Percentiles rank a stretch among this genome's conserved stretches.
These are phyloP conservation scores for Rhododendron kiyosumense DNA, from an alignment of 148 eudicot genomes.

Conservation along the genomic window DNA sequence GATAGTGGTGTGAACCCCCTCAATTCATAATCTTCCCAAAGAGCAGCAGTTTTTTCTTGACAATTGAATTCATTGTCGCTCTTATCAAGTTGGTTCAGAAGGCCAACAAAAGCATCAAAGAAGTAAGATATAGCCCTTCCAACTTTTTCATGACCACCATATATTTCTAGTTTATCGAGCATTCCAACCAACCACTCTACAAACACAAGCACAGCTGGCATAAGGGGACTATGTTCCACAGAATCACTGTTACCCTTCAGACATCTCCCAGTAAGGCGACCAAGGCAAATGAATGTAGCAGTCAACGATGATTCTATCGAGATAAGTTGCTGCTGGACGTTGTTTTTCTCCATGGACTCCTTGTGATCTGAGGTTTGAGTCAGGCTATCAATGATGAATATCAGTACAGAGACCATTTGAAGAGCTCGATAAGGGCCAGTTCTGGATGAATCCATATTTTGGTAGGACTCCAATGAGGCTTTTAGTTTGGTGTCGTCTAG, in stretches of 20 bases:
- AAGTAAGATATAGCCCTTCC: constrained; percentile 48
- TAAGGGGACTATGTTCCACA: constrained; percentile 42
- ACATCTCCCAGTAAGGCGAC: constrained; percentile 64
- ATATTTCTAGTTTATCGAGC: constrained; percentile 24
- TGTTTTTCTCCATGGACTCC: constrained; percentile 23
- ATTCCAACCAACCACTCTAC: constrained; percentile 68
- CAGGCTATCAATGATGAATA: constrained; percentile 50
- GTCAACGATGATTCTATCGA: constrained; percentile 38
- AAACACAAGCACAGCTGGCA: constrained; percentile 72
- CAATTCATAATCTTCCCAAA: constrained; percentile 94
- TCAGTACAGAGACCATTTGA: constrained; percentile 55
- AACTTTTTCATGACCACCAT: constrained; percentile 44
- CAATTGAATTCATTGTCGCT: constrained; percentile 7
- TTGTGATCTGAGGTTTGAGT: constrained; percentile 20
- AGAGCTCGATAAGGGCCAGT: constrained; percentile 82
- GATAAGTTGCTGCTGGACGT: constrained; percentile 20
- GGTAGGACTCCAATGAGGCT: constrained; percentile 57
- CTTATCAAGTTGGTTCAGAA: constrained; percentile 46
- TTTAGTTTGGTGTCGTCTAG: constrained; percentile 44
- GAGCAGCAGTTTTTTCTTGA: constrained; percentile 40
- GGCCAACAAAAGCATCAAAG: constrained; percentile 49
- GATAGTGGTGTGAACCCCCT: constrained; percentile 65
- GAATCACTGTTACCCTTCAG: constrained; percentile 23
- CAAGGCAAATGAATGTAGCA: constrained; percentile 60
- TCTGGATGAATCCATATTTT: constrained; percentile 46